Conservation (phyloP, 179 eudicot genomes). For the Drosera spatulata region DNA sequence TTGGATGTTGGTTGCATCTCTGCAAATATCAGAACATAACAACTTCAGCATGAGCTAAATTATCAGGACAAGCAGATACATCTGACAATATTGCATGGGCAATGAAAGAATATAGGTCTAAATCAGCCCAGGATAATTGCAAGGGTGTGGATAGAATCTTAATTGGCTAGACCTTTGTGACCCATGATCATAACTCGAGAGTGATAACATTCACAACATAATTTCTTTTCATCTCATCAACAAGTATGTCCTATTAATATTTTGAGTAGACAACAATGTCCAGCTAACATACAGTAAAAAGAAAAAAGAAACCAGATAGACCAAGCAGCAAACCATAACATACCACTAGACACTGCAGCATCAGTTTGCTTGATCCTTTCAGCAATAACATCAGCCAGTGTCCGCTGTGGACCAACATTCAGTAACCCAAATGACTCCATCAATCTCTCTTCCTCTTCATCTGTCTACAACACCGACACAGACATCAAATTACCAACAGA, state of each 20-base stretch:
- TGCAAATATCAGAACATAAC: slow-evolving; percentile 10
- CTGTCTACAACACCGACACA: slow-evolving; percentile 33
- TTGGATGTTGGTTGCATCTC: slow-evolving; percentile 44
- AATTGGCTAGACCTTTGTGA: too few relatives aligned
- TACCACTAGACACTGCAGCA: slow-evolving; percentile 62
- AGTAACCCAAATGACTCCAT: slow-evolving; percentile 58
- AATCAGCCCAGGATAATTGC: too few relatives aligned
- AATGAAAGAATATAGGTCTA: too few relatives aligned
- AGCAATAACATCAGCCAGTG: slow-evolving; percentile 55
- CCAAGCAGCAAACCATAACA: neutral
- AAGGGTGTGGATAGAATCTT: too few relatives aligned
- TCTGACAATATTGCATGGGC: too few relatives aligned
- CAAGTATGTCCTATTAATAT: neutral
- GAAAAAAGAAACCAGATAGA: neutral
- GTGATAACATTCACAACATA: too few relatives aligned
- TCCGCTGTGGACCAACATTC: slow-evolving; percentile 47
- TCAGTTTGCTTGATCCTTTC: slow-evolving; percentile 23
- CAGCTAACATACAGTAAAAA: neutral
- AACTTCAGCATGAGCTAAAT: too few relatives aligned
- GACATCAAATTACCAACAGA: neutral
- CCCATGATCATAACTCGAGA: too few relatives aligned
- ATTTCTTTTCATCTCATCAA: neutral
- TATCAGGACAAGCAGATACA: too few relatives aligned
- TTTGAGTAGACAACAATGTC: neutral
- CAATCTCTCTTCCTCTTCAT: slow-evolving; percentile 78